Conservation (phyloP, 2,329 filamentous ascomycete genomes). For the Fusarium pseudocircinatum region DNA sequence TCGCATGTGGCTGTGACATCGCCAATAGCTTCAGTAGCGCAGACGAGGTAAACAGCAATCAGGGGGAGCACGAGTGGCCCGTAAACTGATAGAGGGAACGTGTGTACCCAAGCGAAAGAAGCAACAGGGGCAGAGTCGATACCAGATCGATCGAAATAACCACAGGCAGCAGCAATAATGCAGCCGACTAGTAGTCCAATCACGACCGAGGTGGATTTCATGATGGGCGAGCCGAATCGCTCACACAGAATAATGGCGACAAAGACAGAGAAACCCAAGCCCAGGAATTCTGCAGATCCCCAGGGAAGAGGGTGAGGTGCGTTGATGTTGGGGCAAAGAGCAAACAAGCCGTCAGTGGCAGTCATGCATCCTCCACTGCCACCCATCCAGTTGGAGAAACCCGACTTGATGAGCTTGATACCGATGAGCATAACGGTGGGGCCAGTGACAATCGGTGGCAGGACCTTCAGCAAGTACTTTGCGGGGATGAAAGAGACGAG, state of each 20-base stretch:
- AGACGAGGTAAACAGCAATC: conserved; percentile 75
- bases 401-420: conserved; percentile 74
- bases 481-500: conserved; percentile 79
- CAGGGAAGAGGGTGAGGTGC: conserved; percentile 79
- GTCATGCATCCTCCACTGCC: conserved; percentile 69
- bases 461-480: conserved; percentile 73
- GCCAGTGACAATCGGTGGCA: conserved; percentile 82
- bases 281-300: conserved; percentile 82
- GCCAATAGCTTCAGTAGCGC: conserved; percentile 82
- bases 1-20: conserved; percentile 86
- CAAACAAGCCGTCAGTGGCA: conserved; percentile 65
- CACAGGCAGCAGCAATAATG: conserved; percentile 79
- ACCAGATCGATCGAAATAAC: conserved; percentile 79
- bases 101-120: conserved; percentile 83
- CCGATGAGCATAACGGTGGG: conserved; percentile 78
- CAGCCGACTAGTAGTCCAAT: conserved; percentile 79
- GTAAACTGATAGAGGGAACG: conserved; percentile 77
- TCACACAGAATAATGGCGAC: conserved; percentile 82
- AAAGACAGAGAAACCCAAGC: conserved; percentile 82
- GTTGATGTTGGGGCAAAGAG: conserved; percentile 71
- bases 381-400: conserved; percentile 82
- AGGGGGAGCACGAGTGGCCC: conserved; percentile 78
- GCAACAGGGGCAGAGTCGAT: conserved; percentile 77
- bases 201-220: conserved; percentile 83
- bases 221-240: conserved; percentile 82